phyloP scores from a whole-genome alignment of 2,329 filamentous ascomycete species.

The Parastagonospora nodorum region DNA sequence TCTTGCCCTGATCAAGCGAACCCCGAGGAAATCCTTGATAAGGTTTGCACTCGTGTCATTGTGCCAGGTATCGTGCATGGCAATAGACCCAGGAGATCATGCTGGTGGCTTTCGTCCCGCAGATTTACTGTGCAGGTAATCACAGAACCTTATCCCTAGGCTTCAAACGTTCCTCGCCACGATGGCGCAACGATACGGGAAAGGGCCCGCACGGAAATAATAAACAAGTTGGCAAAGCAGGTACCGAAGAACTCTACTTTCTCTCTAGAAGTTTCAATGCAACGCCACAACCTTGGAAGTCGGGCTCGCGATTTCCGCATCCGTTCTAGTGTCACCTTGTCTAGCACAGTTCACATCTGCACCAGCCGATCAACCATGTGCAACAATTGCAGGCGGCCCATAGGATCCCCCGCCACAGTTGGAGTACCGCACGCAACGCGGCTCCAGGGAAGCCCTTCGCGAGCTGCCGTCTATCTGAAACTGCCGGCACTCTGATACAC shows the following conservation, averaged over 20 bases:
- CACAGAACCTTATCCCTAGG: conserved; percentile 15
- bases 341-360: too few relatives aligned
- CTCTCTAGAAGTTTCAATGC: too few relatives aligned
- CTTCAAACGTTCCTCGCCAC: conserved; percentile 9
- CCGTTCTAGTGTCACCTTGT: too few relatives aligned
- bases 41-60: conserved; percentile 1
- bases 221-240: conserved; percentile 6
- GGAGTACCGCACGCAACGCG: neutral
- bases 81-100: conserved; percentile 10
- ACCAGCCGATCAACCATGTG: too few relatives aligned
- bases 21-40: too few relatives aligned
- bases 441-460: conserved; percentile 17
- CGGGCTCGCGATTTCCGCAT: too few relatives aligned
- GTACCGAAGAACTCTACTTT: neutral
- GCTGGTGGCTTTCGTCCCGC: conserved; percentile 17
- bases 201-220: neutral
- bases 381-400: conserved; percentile 20
- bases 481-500: conserved; percentile 42
- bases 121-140: conserved; percentile 16
- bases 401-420: neutral
- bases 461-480: conserved; percentile 41
- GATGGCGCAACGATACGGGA: conserved; percentile 12
- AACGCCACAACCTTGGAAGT: too few relatives aligned
- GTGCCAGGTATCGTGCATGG: conserved; percentile 25
- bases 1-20: too few relatives aligned